A percentile compares a stretch with the other conserved stretches of the same genome.
These are phyloP conservation scores for Colletotrichum sp. DNA, from an alignment of 2,329 filamentous ascomycete species.

Conservation along the genomic window DNA sequence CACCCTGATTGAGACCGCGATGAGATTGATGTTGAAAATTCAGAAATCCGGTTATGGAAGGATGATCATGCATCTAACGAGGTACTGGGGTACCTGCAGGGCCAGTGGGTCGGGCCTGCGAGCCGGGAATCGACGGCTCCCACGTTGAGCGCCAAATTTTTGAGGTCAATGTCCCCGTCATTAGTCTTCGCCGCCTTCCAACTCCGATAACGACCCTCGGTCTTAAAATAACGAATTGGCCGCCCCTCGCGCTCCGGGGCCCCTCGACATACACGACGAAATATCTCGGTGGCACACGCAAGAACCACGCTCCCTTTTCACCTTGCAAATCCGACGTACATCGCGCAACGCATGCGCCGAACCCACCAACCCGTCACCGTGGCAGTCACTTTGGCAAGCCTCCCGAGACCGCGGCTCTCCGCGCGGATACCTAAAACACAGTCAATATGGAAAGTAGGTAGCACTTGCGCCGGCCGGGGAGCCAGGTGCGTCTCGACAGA, in stretches of 20 bases:
- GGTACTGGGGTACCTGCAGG: neutral
- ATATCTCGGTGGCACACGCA: neutral
- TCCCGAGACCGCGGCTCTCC: constrained; percentile 47
- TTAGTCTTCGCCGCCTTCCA: constrained; percentile 5
- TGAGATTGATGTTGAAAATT: constrained; percentile 16
- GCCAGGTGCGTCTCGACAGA: constrained; percentile 31
- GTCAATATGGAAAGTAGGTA: constrained; percentile 46
- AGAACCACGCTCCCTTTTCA: neutral
- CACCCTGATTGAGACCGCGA: neutral
- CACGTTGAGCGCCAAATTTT: constrained; percentile 15
- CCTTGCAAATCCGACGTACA: neutral
- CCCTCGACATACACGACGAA: neutral
- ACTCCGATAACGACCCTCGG: constrained; percentile 25
- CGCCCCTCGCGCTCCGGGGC: neutral
- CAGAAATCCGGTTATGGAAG: constrained; percentile 2
- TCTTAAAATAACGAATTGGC: neutral
- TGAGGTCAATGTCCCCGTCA: constrained; percentile 16
- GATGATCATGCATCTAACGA: constrained; percentile 19
- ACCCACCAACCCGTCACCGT: constrained; percentile 15
- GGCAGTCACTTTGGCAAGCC: constrained; percentile 32
- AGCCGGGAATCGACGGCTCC: constrained; percentile 11
- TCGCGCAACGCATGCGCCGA: constrained; percentile 11
- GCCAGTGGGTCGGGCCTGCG: neutral
- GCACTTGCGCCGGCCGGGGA: constrained; percentile 38
- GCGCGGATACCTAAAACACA: constrained; percentile 44